Evolutionary conservation across 169 alveolate species (phyloP), one percentile per base, ranked within the genome.

Genomic region (Theileria sp.): DNA sequence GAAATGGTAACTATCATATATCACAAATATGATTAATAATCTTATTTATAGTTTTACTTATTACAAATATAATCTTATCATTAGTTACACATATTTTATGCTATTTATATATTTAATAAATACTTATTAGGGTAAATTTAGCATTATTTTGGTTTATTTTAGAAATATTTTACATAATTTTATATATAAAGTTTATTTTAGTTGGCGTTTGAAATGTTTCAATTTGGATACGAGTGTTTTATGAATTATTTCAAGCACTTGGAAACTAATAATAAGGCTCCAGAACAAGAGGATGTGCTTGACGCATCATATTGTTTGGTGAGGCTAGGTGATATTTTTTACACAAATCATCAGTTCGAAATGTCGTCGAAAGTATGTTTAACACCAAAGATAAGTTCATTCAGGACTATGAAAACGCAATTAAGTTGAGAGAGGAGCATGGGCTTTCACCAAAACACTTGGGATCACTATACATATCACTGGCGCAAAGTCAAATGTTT

Each of bases 231-330:
- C 50, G 75, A 83, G 32, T 75, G 88, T 72, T 81, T 75, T 56
- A 60, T 21, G 50, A 56, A 36, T 49, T 77, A 71, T 44, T 56
- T 30, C 38, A 26, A 80, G 67, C 70, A 67, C 32, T 44, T 78
- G 32, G 87, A 71, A 50, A 34, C 64, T 1, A 75, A 70, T 21
- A 82, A 82, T 56, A 80, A 67, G 50, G 56, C 12, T 7, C 44
- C 44, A 4, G 51, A 19, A 21, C 58, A 19, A 6, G 65, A 75
- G 8, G 81, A 75, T 62, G 87, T 77, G 32, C 83, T 77, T 44
- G 90, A 84, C 81, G 79, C 83, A 10, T 78, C 90, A 56, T 84
- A 84, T 86, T 84, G 90, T 77, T 80, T 65, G 5, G 58, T 84
- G 51, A 17, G 90, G 17, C 44, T 84, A 66, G 90, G 90, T 23